A percentile compares a stretch with the other conserved stretches of the same genome.
Evolutionary conservation across 345 rosid genomes (phyloP).

Genomic region (Eucalyptus sideroxylon): DNA sequence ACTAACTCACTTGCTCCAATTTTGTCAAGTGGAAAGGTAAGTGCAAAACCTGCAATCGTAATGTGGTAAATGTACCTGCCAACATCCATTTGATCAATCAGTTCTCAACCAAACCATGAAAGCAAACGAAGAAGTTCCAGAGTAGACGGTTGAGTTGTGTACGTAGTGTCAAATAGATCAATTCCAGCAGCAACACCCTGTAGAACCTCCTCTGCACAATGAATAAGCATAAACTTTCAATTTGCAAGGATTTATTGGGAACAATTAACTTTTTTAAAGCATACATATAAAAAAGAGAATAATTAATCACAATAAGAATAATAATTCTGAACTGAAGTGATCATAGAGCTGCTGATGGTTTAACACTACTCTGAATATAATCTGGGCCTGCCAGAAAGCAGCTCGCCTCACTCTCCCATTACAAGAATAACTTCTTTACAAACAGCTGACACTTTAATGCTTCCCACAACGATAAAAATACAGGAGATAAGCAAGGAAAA

Average conservation of each 20-base stretch:
- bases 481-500: background rate
- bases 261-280: background rate
- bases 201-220: conserved; percentile 56
- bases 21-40: conserved; percentile 33
- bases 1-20: background rate
- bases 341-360: background rate
- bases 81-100: background rate
- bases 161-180: conserved; percentile 66
- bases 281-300: background rate
- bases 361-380: background rate
- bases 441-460: background rate
- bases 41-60: conserved; percentile 62
- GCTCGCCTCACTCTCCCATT: background rate
- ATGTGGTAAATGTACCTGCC: conserved; percentile 63
- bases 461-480: background rate
- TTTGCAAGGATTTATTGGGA: background rate
- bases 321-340: background rate
- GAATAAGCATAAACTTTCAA: background rate
- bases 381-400: background rate
- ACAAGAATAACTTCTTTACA: background rate
- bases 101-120: background rate
- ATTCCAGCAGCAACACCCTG: conserved; percentile 73
- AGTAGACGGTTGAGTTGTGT: background rate
- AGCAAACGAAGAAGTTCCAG: background rate
- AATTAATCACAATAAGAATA: background rate